These are phyloP conservation scores for Gossypium raimondii DNA, from an alignment of 345 rosid species.

Conservation along the genomic window DNA sequence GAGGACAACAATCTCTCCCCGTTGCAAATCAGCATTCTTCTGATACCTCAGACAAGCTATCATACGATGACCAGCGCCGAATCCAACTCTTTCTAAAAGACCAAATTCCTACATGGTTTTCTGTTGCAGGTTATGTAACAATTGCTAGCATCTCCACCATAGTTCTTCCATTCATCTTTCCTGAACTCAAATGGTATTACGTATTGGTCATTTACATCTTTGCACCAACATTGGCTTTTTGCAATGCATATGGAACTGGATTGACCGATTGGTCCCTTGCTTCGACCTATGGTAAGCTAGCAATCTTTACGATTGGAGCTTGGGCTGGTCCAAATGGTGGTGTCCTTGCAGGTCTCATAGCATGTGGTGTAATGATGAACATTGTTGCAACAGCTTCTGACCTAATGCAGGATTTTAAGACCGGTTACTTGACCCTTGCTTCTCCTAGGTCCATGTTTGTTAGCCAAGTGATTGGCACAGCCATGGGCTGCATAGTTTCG, in stretches of 20 bases:
- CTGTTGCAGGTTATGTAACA: conserved; percentile 46
- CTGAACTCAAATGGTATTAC: conserved; percentile 67
- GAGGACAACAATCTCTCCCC: conserved; percentile 33
- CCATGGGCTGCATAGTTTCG: conserved; percentile 76
- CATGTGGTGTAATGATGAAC: conserved; percentile 92
- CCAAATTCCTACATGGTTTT: conserved; percentile 71
- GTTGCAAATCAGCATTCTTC: conserved; percentile 33
- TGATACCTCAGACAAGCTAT: conserved; percentile 24
- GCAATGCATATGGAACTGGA: conserved; percentile 82
- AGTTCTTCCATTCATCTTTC: conserved; percentile 57
- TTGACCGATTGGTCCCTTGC: conserved; percentile 88
- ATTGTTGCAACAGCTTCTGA: conserved; percentile 84
- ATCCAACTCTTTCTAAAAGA: conserved; percentile 63
- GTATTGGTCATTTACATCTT: conserved; percentile 57
- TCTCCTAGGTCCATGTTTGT: conserved; percentile 75
- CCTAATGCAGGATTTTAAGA: conserved; percentile 77
- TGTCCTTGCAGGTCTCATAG: conserved; percentile 72
- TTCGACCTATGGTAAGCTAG: conserved; percentile 75
- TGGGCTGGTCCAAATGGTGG: conserved; percentile 77
- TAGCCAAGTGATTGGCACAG: conserved; percentile 77
- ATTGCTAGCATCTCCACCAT: conserved; percentile 49
- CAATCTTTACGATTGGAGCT: conserved; percentile 64
- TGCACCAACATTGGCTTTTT: conserved; percentile 71
- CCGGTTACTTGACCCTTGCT: conserved; percentile 77
- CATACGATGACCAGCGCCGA: conserved; percentile 61